Conservation (phyloP, 148 eudicot genomes). For the Camellia granthamiana region DNA sequence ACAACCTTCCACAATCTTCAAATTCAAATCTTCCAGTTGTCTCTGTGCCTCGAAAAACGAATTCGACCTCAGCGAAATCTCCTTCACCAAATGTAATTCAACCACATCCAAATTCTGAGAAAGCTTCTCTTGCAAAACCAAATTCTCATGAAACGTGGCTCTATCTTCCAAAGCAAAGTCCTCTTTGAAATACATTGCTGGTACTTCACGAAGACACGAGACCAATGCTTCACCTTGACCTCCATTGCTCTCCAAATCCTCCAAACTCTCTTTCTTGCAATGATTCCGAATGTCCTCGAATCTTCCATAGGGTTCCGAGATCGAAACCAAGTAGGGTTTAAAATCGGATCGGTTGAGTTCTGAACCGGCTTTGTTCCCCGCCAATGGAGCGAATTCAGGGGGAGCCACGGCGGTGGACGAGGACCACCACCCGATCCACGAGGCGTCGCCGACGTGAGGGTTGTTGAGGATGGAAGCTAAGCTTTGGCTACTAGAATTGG, state of each 20-base stretch:
- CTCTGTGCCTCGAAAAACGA: constrained; percentile 93
- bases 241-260: constrained; percentile 30
- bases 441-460: constrained; percentile 60
- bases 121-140: constrained; percentile 67
- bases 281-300: constrained; percentile 75
- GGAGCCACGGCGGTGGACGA: constrained; percentile 54
- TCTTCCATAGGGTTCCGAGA: constrained; percentile 44
- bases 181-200: constrained; percentile 85
- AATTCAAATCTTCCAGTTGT: constrained; percentile 72
- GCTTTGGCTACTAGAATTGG: constrained; percentile 55
- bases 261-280: constrained; percentile 37
- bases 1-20: constrained; percentile 79
- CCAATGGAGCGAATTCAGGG: constrained; percentile 68
- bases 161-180: constrained; percentile 83
- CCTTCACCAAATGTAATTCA: constrained; percentile 93
- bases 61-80: constrained; percentile 78
- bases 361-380: constrained; percentile 40
- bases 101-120: constrained; percentile 90
- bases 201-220: constrained; percentile 81
- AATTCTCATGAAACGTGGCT: constrained; percentile 65
- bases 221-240: constrained; percentile 76
- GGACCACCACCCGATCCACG: constrained; percentile 71
- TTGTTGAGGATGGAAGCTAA: constrained; percentile 88
- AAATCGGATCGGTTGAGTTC: constrained; percentile 57
- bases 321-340: constrained; percentile 46